A percentile compares a stretch with the other conserved stretches of the same genome.
phyloP scores from a whole-genome alignment of 2,329 filamentous ascomycete genomes.

The Didymella lethalis region DNA sequence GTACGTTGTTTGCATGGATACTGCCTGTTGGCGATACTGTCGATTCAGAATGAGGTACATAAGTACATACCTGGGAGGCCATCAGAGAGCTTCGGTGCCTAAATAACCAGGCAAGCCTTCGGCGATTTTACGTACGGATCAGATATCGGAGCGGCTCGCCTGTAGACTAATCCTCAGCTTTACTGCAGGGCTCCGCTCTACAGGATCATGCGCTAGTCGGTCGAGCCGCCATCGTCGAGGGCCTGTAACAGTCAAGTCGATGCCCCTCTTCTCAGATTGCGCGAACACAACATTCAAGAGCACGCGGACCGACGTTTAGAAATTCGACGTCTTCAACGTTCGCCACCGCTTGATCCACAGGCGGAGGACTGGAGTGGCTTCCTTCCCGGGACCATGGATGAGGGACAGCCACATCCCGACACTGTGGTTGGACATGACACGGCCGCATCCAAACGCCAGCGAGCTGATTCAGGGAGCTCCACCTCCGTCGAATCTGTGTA shows the following conservation, averaged over 20 bases:
- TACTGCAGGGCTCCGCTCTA: slow-evolving; percentile 18
- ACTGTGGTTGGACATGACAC: slow-evolving; percentile 47
- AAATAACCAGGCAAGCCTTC: slow-evolving; percentile 5
- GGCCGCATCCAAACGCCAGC: slow-evolving; percentile 44
- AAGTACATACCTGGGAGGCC: slow-evolving; percentile 12
- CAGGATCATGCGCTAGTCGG: slow-evolving; percentile 20
- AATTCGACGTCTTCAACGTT: slow-evolving; percentile 21
- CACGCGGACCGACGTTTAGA: neutral
- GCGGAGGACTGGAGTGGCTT: slow-evolving; percentile 30
- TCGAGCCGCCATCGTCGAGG: slow-evolving; percentile 21
- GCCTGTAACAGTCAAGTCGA: slow-evolving; percentile 15
- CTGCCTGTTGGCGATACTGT: slow-evolving; percentile 1
- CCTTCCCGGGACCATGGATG: slow-evolving; percentile 48
- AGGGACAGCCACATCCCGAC: slow-evolving; percentile 50
- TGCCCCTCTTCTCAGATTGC: slow-evolving; percentile 16
- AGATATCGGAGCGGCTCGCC: slow-evolving; percentile 16
- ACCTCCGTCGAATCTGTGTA: slow-evolving; percentile 47
- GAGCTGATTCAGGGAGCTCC: slow-evolving; percentile 45
- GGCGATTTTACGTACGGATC: slow-evolving; percentile 13
- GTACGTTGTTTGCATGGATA: slow-evolving; percentile 5
- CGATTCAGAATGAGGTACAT: slow-evolving; percentile 3
- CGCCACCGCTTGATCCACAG: slow-evolving; percentile 24
- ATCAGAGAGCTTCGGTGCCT: slow-evolving; percentile 1
- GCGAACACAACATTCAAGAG: slow-evolving; percentile 5
- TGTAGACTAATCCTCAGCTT: slow-evolving; percentile 14